Evolutionary conservation across 768 basidiomycete species (phyloP), one percentile per base, ranked within the genome.

Genomic region (Cystobasidium tubakii): DNA sequence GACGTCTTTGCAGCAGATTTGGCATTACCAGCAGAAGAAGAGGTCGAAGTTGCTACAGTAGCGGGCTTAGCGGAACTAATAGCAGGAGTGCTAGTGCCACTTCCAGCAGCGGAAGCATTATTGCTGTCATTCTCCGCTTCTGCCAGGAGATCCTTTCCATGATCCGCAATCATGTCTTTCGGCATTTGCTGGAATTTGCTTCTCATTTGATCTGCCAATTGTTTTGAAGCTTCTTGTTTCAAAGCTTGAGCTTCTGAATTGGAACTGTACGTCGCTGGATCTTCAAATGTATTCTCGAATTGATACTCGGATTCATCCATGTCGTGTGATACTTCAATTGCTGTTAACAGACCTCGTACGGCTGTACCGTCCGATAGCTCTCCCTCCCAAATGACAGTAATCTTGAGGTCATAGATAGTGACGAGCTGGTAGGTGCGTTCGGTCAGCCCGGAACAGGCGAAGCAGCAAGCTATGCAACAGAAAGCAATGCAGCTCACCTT

Each of bases 241-340:
- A 77, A 73, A 1, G 71, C 73, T 21, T 77, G 74, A 21, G 78
- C 78, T 50, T 79, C 77, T 27, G 66, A 60, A 50, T 76, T 71
- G 21, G 33, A 46, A 1, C 72, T 73, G 19, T 73, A 53, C 10
- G 70, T 44, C 23, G 74, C 69, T 53, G 60, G 50, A 33, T 72
- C 69, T 44, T 71, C 55, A 65, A 78, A n/a, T 4, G 64, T 50
- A 4, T 66, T 71, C 39, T 78, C 76, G 74, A 79, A 79, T 21
- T 43, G 57, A 66, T 79, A 79, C 34, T 79, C 77, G 65, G 78
- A 77, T 50, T 78, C 77, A 60, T 78, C 79, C 77, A 79, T 78
- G 69, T 79, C 79, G 73, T 79, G 79, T 23, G 70, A 57, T 43
- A 79, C 77, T 74, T 79, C 79, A 17, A 71, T 50, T 64, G 76